Evolutionary conservation across 2,329 filamentous ascomycete genomes (phyloP).

Genomic region (Ramichloridium luteum): DNA sequence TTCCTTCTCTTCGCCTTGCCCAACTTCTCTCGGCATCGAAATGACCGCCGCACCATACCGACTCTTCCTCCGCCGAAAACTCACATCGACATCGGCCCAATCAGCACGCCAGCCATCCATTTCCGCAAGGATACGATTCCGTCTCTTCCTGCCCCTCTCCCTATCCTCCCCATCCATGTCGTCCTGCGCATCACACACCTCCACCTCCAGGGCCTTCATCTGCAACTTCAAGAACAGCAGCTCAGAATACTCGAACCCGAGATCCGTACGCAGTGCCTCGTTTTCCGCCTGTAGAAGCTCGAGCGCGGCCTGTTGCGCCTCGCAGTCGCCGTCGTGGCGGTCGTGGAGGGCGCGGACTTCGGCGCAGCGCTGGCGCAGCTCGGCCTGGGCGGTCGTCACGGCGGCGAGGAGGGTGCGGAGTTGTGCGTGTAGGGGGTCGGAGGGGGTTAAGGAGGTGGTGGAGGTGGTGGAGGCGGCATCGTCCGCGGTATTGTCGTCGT

Average conservation of each 20-base stretch:
- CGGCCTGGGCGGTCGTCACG: slow-evolving; percentile 19
- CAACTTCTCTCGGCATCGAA: slow-evolving; percentile 3
- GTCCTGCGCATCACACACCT: slow-evolving; percentile 11
- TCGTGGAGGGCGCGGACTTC: slow-evolving; percentile 25
- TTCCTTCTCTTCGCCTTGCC: background rate
- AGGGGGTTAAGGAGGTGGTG: background rate
- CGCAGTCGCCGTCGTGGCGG: slow-evolving; percentile 17
- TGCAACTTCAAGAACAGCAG: slow-evolving; percentile 29
- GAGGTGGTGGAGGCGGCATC: background rate
- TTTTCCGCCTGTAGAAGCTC: slow-evolving; percentile 26
- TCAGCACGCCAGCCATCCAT: slow-evolving; percentile 26
- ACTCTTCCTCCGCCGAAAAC: slow-evolving; percentile 20
- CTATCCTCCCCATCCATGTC: too few species aligned
- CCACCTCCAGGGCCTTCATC: slow-evolving; percentile 26
- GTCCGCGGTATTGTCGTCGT: background rate
- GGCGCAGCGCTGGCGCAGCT: slow-evolving; percentile 22
- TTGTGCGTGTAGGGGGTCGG: slow-evolving; percentile 16
- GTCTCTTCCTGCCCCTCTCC: too few species aligned
- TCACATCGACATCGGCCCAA: slow-evolving; percentile 24
- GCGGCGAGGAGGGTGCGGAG: slow-evolving; percentile 16
- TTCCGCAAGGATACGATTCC: slow-evolving; percentile 18
- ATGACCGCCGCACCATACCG: slow-evolving; percentile 18
- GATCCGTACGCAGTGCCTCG: slow-evolving; percentile 25
- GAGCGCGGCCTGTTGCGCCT: slow-evolving; percentile 21
- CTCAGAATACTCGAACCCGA: slow-evolving; percentile 28